Evolutionary conservation across 2,329 filamentous ascomycete species (phyloP).

Genomic region (Nigrospora osmanthi): DNA sequence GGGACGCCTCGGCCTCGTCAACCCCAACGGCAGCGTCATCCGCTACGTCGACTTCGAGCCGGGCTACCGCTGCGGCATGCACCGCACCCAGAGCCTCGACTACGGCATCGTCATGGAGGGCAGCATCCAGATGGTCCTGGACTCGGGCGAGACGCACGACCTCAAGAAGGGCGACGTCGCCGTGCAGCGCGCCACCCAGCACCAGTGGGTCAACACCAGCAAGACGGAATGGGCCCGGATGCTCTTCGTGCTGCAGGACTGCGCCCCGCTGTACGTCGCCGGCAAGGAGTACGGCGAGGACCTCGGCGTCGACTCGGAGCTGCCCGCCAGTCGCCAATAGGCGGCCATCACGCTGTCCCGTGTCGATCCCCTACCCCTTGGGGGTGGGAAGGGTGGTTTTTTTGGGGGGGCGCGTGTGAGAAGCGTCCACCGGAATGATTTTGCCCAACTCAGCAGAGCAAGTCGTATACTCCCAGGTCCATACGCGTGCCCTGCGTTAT

Average conservation of each 20-base stretch:
- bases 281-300: slow-evolving; percentile 19
- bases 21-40: slow-evolving; percentile 24
- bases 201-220: slow-evolving; percentile 43
- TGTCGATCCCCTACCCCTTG: too few relatives aligned
- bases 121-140: slow-evolving; percentile 40
- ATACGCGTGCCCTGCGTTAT: too few relatives aligned
- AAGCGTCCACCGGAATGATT: too few relatives aligned
- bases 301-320: slow-evolving; percentile 13
- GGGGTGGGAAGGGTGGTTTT: too few relatives aligned
- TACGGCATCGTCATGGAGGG: slow-evolving; percentile 49
- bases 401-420: too few relatives aligned
- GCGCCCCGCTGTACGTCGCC: slow-evolving; percentile 14
- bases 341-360: neutral
- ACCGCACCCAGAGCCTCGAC: slow-evolving; percentile 45
- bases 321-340: slow-evolving; percentile 11
- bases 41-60: slow-evolving; percentile 41
- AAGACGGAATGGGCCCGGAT: slow-evolving; percentile 38
- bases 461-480: too few relatives aligned
- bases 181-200: slow-evolving; percentile 47
- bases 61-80: slow-evolving; percentile 33
- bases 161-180: slow-evolving; percentile 45
- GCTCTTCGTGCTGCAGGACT: slow-evolving; percentile 32
- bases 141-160: slow-evolving; percentile 37
- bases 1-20: slow-evolving; percentile 30
- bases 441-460: too few relatives aligned